These are phyloP conservation scores for Moricandia moricandioides DNA, from an alignment of 345 rosid genomes.

Conservation along the genomic window DNA sequence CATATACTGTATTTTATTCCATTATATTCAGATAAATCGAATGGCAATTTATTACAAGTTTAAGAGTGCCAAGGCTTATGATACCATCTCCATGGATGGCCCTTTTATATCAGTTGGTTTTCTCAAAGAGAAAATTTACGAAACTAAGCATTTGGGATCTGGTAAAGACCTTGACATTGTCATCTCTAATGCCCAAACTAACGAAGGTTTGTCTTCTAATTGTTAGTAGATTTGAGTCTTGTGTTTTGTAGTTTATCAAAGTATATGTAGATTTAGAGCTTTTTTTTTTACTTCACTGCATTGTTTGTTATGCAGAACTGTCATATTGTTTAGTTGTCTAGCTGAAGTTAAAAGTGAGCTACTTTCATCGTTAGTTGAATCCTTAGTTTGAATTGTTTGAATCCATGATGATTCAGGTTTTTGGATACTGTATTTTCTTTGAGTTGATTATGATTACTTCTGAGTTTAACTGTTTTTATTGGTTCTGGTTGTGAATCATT, in stretches of 20 bases:
- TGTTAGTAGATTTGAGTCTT: neutral
- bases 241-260: neutral
- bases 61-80: slow-evolving; percentile 98
- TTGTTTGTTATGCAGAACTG: neutral
- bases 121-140: slow-evolving; percentile 95
- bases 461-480: neutral
- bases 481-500: neutral
- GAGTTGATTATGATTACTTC: neutral
- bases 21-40: slow-evolving; percentile 36
- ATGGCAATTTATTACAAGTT: slow-evolving; percentile 99
- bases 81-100: slow-evolving; percentile 87
- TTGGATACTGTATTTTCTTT: neutral
- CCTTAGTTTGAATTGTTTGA: neutral
- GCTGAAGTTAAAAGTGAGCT: neutral
- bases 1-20: slow-evolving; percentile 13
- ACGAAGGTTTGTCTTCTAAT: slow-evolving; percentile 81
- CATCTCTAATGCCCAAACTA: slow-evolving; percentile 97
- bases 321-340: neutral
- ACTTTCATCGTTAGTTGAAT: neutral
- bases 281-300: neutral
- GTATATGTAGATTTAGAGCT: neutral
- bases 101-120: slow-evolving; percentile 93
- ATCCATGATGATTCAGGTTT: neutral
- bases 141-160: slow-evolving; percentile 98
- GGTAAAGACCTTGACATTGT: slow-evolving; percentile 97